phyloP scores from a whole-genome alignment of 2,329 filamentous ascomycete genomes.

The Calycina marina region DNA sequence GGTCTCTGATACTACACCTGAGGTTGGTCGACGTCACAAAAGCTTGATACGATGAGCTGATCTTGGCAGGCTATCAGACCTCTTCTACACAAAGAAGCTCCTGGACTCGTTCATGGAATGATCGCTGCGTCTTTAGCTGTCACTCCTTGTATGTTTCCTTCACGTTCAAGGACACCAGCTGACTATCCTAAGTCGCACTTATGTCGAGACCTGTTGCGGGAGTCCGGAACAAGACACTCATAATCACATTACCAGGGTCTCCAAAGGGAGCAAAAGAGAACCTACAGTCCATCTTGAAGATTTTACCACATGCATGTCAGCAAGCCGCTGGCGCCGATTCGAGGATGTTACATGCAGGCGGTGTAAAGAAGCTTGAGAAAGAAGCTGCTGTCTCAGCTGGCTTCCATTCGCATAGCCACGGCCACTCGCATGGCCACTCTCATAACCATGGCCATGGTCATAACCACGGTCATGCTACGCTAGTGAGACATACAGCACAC shows the following conservation, averaged over 20 bases:
- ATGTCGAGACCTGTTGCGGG: slow-evolving; percentile 94
- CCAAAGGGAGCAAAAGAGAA: slow-evolving; percentile 95
- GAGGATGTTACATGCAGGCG: slow-evolving; percentile 62
- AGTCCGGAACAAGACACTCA: slow-evolving; percentile 64
- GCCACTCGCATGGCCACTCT: slow-evolving; percentile 27
- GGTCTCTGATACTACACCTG: slow-evolving; percentile 70
- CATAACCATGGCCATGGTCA: slow-evolving; percentile 44
- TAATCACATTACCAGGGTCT: slow-evolving; percentile 83
- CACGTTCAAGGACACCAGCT: slow-evolving; percentile 7
- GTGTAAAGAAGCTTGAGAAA: slow-evolving; percentile 67
- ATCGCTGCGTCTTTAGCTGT: slow-evolving; percentile 68
- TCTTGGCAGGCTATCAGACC: slow-evolving; percentile 53
- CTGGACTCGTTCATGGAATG: slow-evolving; percentile 93
- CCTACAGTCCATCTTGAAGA: slow-evolving; percentile 71
- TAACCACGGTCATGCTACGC: slow-evolving; percentile 44
- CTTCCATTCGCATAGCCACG: slow-evolving; percentile 34
- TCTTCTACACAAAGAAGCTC: slow-evolving; percentile 71
- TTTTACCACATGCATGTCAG: slow-evolving; percentile 87
- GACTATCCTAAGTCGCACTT: slow-evolving; percentile 56
- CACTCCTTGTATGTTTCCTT: slow-evolving; percentile 61
- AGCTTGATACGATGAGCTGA: slow-evolving; percentile 6
- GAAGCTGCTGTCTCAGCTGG: slow-evolving; percentile 51
- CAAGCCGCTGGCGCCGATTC: slow-evolving; percentile 79
- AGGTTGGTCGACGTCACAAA: slow-evolving; percentile 37
- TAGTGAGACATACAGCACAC: slow-evolving; percentile 59